Conservation (phyloP, 176 grass and related monocot species). For the Chrysopogon serrulatus region DNA sequence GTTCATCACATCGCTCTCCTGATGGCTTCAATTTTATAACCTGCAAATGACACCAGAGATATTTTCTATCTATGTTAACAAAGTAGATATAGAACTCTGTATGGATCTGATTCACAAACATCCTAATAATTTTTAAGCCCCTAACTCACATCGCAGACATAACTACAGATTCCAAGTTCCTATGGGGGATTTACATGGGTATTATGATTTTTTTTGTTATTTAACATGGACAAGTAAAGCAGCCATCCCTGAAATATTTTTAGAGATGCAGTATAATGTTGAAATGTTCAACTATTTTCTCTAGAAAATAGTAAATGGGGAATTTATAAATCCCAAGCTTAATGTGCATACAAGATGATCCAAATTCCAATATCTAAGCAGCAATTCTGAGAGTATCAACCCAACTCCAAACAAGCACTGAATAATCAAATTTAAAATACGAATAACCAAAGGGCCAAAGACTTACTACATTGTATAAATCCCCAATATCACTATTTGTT, state of each 20-base stretch:
- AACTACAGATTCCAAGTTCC: neutral
- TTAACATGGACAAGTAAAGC: neutral
- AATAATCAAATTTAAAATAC: neutral
- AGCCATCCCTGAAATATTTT: neutral
- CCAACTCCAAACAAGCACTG: conserved; percentile 1
- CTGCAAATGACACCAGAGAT: neutral
- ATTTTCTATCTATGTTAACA: neutral
- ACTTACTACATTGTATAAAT: conserved; percentile 40
- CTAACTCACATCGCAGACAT: neutral
- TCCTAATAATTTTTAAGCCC: neutral
- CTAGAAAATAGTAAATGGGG: neutral
- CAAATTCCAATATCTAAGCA: neutral
- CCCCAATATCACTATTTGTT: conserved; percentile 32
- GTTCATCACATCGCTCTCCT: neutral
- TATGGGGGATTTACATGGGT: neutral
- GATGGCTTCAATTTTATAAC: neutral
- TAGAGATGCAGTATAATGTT: neutral
- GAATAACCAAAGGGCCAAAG: conserved; percentile 7
- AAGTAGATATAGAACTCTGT: neutral
- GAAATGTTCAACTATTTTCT: neutral
- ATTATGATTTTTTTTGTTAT: neutral
- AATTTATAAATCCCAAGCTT: neutral
- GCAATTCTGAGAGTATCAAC: neutral
- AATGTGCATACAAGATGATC: conserved; percentile 3
- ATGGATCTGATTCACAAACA: conserved; percentile 12